Conservation (phyloP, 75 land plant genomes). For the Larix kaempferi region DNA sequence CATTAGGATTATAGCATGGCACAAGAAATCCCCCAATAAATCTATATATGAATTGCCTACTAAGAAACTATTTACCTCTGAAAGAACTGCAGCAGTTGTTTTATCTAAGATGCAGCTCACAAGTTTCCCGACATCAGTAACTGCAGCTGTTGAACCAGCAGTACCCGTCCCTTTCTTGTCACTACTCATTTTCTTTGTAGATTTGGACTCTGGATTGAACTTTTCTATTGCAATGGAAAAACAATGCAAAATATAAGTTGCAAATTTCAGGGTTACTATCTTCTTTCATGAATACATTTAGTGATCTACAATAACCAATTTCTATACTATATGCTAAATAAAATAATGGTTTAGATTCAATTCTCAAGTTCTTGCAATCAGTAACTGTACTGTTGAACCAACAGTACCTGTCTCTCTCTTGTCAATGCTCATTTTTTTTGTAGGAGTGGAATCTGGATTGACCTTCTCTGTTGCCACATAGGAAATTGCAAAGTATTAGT, state of each 20-base stretch:
- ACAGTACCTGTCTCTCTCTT: neutral
- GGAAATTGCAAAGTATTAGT: neutral
- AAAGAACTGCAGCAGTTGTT: slow-evolving; percentile 29
- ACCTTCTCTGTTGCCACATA: neutral
- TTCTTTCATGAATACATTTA: neutral
- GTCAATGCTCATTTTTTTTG: neutral
- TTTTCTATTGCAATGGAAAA: neutral
- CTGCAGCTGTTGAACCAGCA: slow-evolving; percentile 3
- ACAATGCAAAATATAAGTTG: neutral
- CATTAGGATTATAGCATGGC: neutral
- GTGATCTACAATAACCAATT: neutral
- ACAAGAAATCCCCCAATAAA: slow-evolving; percentile 4
- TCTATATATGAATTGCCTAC: neutral
- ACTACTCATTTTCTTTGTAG: neutral
- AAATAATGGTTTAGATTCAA: slow-evolving; percentile 14
- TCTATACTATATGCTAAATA: neutral
- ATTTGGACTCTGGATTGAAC: neutral
- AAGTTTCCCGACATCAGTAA: slow-evolving; percentile 34
- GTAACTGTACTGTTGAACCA: slow-evolving; percentile 12
- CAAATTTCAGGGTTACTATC: neutral
- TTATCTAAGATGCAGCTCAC: slow-evolving; percentile 48
- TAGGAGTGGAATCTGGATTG: neutral
- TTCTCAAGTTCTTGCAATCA: slow-evolving; percentile 41
- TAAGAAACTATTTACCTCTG: slow-evolving; percentile 30
- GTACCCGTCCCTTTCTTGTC: neutral